Percentiles rank a stretch among this genome's conserved stretches.
Conservation (phyloP, 768 basidiomycete species). For the Clathrus columnatus region DNA sequence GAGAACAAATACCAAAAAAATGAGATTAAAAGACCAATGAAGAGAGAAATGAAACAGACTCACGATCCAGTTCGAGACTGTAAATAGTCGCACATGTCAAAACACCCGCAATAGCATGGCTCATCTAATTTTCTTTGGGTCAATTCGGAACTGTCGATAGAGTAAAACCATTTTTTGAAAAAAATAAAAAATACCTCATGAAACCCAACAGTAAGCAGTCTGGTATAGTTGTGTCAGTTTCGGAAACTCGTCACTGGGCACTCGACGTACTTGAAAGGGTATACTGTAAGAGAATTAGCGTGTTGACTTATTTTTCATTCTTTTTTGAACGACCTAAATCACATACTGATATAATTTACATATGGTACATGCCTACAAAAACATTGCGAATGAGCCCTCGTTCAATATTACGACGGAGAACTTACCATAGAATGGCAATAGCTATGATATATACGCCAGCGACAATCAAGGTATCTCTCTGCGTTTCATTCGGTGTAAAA, state of each 20-base stretch:
- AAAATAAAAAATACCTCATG: conserved; percentile 51
- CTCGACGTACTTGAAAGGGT: conserved; percentile 79
- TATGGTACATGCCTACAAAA: conserved; percentile 64
- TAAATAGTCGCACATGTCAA: conserved; percentile 82
- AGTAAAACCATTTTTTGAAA: neutral
- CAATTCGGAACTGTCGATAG: neutral
- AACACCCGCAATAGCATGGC: conserved; percentile 73
- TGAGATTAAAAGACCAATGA: neutral
- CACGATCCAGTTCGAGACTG: conserved; percentile 82
- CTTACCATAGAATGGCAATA: conserved; percentile 77
- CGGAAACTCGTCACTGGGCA: conserved; percentile 1
- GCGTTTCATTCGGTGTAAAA: conserved; percentile 62
- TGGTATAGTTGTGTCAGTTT: conserved; percentile 20
- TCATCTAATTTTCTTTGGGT: conserved; percentile 51
- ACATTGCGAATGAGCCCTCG: neutral
- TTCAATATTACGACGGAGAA: conserved; percentile 8
- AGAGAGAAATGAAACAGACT: conserved; percentile 25
- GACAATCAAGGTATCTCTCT: conserved; percentile 69
- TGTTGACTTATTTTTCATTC: neutral
- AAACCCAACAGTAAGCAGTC: conserved; percentile 79
- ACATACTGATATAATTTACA: conserved; percentile 65
- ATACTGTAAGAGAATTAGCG: conserved; percentile 42
- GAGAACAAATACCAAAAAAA: neutral
- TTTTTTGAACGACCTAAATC: neutral
- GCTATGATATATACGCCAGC: conserved; percentile 65